These are phyloP conservation scores for Streptanthus diversifolius DNA, from an alignment of 345 rosid species.

Conservation along the genomic window DNA sequence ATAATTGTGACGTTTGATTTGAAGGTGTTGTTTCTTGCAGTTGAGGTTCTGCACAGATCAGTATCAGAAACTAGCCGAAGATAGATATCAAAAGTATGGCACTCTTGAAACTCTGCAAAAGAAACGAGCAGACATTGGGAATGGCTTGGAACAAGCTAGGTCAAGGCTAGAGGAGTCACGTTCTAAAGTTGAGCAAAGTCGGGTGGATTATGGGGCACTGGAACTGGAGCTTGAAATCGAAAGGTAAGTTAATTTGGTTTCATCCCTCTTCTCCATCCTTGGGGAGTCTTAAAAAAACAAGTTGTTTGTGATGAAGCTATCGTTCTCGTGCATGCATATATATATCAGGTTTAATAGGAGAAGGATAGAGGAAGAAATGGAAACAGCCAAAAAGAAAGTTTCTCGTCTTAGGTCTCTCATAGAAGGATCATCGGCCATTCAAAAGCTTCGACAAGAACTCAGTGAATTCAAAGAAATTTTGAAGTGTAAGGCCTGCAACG, in stretches of 20 bases:
- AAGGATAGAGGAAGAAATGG: conserved; percentile 78
- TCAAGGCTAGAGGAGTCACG: conserved; percentile 63
- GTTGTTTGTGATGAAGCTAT: conserved; percentile 3
- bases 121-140: conserved; percentile 54
- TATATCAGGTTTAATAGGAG: conserved; percentile 62
- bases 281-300: neutral
- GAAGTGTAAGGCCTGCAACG: conserved; percentile 84
- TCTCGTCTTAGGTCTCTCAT: conserved; percentile 50
- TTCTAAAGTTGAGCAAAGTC: conserved; percentile 55
- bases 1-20: neutral
- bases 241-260: conserved; percentile 46
- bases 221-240: conserved; percentile 67
- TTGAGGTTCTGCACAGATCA: conserved; percentile 57
- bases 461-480: conserved; percentile 83
- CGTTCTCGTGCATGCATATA: neutral
- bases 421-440: conserved; percentile 67
- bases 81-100: conserved; percentile 49
- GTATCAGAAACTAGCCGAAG: conserved; percentile 72
- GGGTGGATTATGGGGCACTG: conserved; percentile 46
- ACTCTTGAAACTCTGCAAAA: conserved; percentile 57
- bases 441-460: conserved; percentile 76
- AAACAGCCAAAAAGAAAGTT: conserved; percentile 60
- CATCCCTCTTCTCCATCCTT: neutral
- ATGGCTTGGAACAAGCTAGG: conserved; percentile 56
- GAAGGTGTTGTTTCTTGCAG: conserved; percentile 46